These are phyloP conservation scores for Marchantia paleacea DNA, from an alignment of 225 moss, liverwort and hornwort genomes.

Conservation along the genomic window DNA sequence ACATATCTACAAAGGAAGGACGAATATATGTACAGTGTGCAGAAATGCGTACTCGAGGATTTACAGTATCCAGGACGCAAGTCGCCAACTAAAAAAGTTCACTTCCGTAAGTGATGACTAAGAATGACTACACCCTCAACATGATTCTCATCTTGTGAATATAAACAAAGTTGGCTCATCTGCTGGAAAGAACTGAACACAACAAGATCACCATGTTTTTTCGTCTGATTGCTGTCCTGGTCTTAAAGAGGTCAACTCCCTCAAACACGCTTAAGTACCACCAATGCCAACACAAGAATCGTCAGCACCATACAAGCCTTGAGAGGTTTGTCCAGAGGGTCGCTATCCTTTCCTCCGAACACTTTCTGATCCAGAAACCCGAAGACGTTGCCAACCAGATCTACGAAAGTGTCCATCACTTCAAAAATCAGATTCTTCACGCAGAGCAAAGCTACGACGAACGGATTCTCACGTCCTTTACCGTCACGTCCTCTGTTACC, in stretches of 20 bases:
- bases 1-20: constrained; percentile 12
- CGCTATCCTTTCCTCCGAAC: constrained; percentile 68
- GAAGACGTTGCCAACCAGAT: constrained; percentile 66
- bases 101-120: neutral
- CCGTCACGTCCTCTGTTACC: constrained; percentile 18
- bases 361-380: constrained; percentile 68
- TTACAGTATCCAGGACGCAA: neutral
- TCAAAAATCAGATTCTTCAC: constrained; percentile 65
- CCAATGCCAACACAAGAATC: constrained; percentile 69
- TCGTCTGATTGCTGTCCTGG: neutral
- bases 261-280: constrained; percentile 60
- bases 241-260: too few species aligned
- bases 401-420: constrained; percentile 77
- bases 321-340: constrained; percentile 64
- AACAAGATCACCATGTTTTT: neutral
- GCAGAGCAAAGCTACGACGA: constrained; percentile 58
- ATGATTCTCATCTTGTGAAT: neutral
- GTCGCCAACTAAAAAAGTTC: neutral
- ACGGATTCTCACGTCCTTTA: constrained; percentile 50
- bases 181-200: neutral
- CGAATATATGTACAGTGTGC: constrained; percentile 1
- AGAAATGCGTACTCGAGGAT: neutral
- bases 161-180: neutral
- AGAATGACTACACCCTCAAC: neutral
- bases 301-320: constrained; percentile 89